phyloP scores from a whole-genome alignment of 805 yeast genomes.

The Saccharomycopsis fermentans region DNA sequence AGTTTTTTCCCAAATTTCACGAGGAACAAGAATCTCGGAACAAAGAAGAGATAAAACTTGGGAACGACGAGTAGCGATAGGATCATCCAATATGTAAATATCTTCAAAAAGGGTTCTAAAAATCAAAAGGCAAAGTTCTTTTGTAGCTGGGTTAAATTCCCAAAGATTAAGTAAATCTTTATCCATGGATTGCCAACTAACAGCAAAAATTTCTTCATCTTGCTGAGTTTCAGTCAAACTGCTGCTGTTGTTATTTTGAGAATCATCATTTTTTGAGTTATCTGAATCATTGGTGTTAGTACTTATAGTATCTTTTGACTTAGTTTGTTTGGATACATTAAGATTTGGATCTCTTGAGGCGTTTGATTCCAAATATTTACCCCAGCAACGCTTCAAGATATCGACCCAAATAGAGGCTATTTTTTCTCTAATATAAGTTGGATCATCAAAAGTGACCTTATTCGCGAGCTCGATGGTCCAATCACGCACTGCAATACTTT shows the following conservation, averaged over 20 bases:
- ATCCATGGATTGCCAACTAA: conserved; percentile 88
- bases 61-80: conserved; percentile 73
- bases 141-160: conserved; percentile 49
- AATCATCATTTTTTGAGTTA: conserved; percentile 18
- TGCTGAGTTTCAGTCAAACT: conserved; percentile 20
- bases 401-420: conserved; percentile 86
- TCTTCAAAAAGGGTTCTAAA: conserved; percentile 88
- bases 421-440: conserved; percentile 85
- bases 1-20: conserved; percentile 45
- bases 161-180: conserved; percentile 62
- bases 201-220: conserved; percentile 40
- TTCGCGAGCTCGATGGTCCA: conserved; percentile 79
- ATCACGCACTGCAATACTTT: conserved; percentile 56
- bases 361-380: conserved; percentile 41
- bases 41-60: conserved; percentile 72
- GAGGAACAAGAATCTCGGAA: conserved; percentile 73
- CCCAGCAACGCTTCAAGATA: conserved; percentile 88
- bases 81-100: conserved; percentile 82
- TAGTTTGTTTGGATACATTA: not conserved
- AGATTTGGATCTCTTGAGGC: conserved; percentile 4
- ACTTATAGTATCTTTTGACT: not conserved
- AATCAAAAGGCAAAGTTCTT: conserved; percentile 71
- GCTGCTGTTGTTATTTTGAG: conserved; percentile 20
- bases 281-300: conserved; percentile 9
- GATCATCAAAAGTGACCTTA: conserved; percentile 53